A percentile compares a stretch with the other conserved stretches of the same genome.
Evolutionary conservation across 306 rosid species (phyloP).

Genomic region (Ormosia semicastrata): DNA sequence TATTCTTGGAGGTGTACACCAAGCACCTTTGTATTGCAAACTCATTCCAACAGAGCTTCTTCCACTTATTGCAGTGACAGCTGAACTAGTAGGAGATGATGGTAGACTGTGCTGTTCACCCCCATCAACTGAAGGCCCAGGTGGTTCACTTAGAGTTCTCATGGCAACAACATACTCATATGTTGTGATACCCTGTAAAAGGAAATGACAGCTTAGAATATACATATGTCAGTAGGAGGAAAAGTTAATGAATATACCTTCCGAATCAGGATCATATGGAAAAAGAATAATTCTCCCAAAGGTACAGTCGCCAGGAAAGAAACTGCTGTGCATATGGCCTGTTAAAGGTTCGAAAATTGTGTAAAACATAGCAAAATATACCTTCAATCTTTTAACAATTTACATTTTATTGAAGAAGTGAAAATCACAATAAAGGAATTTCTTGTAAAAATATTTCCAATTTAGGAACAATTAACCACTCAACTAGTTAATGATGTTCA

Average conservation of each 20-base stretch:
- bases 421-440: neutral
- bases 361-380: neutral
- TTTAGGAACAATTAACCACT: constrained; percentile 15
- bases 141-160: constrained; percentile 78
- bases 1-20: constrained; percentile 91
- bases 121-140: constrained; percentile 78
- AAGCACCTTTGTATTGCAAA: constrained; percentile 76
- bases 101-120: constrained; percentile 78
- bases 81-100: constrained; percentile 78
- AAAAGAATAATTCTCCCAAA: constrained; percentile 80
- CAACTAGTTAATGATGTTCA: neutral
- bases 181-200: constrained; percentile 75
- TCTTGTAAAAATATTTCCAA: neutral
- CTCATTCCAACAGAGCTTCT: constrained; percentile 81
- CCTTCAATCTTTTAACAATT: neutral
- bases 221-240: neutral
- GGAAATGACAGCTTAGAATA: constrained; percentile 28
- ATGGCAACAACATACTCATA: constrained; percentile 86
- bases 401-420: neutral
- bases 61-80: constrained; percentile 79
- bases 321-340: constrained; percentile 78
- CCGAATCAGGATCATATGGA: constrained; percentile 76
- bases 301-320: constrained; percentile 73
- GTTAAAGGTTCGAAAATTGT: constrained; percentile 32
- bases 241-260: constrained; percentile 53